Evolutionary conservation across 768 basidiomycete genomes (phyloP), one percentile per base, ranked within the genome.

Genomic region (Dentipellis fragilis): DNA sequence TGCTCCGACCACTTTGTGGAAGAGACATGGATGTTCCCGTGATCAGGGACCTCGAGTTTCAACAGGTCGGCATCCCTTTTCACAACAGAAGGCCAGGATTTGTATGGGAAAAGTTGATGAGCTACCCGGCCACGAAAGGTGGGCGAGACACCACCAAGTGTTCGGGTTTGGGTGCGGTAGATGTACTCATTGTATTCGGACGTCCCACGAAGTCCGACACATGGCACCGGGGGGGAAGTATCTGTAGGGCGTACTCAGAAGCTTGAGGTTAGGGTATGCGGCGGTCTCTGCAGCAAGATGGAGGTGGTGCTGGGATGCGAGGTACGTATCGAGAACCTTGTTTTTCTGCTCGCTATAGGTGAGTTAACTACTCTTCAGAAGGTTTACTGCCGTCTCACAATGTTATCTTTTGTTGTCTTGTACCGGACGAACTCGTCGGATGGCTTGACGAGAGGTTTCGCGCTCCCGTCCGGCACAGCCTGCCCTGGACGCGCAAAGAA

Each of bases 111-210:
- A 21, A 49, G 19, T 19, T 54, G 35, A 11, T 47, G 56, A 8
- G 47, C 45, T 6, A 54, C 38, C 7, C 46, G 34, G 10, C 45
- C 52, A 8, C 39, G 45, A 12, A 47, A 49, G 11, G 4, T 19
- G 3, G 36, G 52, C 17, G 56, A 53, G 10, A 57, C 21, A 3
- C 56, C 56, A 0, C 56, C 56, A 1, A 57, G 52, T 3, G 23
- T 53, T 10, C 56, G 56, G 6, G 56, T 57, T 4, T 57, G 52
- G 8, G 56, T 57, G 4, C 56, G 16, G 19, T 49, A 35, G 38
- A 57, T 46, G 35, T 57, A 57, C 38, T 57, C 56, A 7, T 21
- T 21, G 39, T 40, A 40, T n/a, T 40, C n/a, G n/a, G n/a, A 1
- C 16, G 38, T 10, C 38, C 38, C 38, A 3, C 11, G 10, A 2